A percentile compares a stretch with the other conserved stretches of the same genome.
These are phyloP conservation scores for Tulasnella sp. DNA, from an alignment of 768 basidiomycete genomes.

Conservation along the genomic window DNA sequence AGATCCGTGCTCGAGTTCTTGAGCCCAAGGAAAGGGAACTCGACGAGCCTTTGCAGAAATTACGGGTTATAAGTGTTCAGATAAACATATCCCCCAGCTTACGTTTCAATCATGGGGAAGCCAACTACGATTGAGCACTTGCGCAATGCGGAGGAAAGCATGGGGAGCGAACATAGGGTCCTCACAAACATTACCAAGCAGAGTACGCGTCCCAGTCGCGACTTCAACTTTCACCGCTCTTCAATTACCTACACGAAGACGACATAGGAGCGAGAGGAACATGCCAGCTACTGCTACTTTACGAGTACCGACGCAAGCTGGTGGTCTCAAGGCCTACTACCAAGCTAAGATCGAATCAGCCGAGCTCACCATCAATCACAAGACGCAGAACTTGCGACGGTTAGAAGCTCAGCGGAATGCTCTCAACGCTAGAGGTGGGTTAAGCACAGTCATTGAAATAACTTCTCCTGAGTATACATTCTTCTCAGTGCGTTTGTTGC, in stretches of 20 bases:
- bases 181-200: neutral
- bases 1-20: too few relatives aligned
- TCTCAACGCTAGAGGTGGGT: constrained; percentile 81
- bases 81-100: too few relatives aligned
- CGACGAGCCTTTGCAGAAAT: too few relatives aligned
- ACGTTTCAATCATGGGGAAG: too few relatives aligned
- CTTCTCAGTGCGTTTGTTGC: constrained; percentile 66
- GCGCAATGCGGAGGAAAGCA: too few relatives aligned
- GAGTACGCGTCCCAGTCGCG: neutral
- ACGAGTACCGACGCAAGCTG: neutral
- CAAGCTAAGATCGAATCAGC: constrained; percentile 92
- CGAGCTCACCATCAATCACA: constrained; percentile 87
- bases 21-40: too few relatives aligned
- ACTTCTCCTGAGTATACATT: neutral
- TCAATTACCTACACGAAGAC: neutral
- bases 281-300: neutral
- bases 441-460: too few relatives aligned
- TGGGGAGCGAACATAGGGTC: neutral
- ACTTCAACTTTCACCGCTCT: neutral
- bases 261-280: neutral
- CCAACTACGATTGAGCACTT: too few relatives aligned
- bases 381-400: constrained; percentile 90
- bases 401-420: constrained; percentile 97
- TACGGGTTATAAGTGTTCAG: too few relatives aligned
- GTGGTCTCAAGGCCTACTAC: constrained; percentile 78